Percentiles rank a stretch among this genome's conserved stretches.
These are phyloP conservation scores for Bipolaris oryzae DNA, from an alignment of 2,329 filamentous ascomycete species.

Conservation along the genomic window DNA sequence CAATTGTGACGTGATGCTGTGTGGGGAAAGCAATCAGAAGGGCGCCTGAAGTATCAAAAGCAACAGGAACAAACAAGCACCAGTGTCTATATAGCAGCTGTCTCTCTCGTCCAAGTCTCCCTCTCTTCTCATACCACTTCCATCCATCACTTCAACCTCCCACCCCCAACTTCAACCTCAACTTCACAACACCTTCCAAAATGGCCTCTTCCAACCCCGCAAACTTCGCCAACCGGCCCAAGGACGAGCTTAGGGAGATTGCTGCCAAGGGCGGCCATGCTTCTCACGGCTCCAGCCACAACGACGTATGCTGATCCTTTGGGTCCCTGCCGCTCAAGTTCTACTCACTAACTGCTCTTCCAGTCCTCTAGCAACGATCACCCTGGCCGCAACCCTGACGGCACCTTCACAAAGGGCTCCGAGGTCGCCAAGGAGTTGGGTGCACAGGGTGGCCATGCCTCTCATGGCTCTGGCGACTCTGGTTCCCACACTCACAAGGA, in stretches of 20 bases:
- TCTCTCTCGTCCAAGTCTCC: not conserved
- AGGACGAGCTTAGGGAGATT: conserved; percentile 57
- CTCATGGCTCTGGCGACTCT: conserved; percentile 26
- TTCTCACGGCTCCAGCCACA: conserved; percentile 35
- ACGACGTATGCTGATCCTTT: not conserved
- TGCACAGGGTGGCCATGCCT: conserved; percentile 43
- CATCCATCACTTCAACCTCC: conserved; percentile 5
- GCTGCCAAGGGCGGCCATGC: conserved; percentile 58
- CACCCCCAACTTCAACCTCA: conserved; percentile 6
- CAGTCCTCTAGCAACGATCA: not conserved
- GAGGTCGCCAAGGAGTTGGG: conserved; percentile 49
- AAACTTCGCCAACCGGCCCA: conserved; percentile 61
- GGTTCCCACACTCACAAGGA: conserved; percentile 15
- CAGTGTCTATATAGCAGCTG: not conserved
- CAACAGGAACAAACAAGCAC: conserved; percentile 16
- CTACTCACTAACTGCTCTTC: not conserved
- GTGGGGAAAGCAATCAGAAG: conserved; percentile 18
- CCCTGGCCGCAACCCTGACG: conserved; percentile 45
- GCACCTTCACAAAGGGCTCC: conserved; percentile 49
- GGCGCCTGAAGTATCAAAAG: conserved; percentile 10
- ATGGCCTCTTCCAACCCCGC: conserved; percentile 55
- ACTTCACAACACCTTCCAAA: conserved; percentile 15
- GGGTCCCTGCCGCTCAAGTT: not conserved
- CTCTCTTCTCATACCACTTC: not conserved
- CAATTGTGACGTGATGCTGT: conserved; percentile 26